Percentiles rank a stretch among this genome's conserved stretches.
Conservation (phyloP, 2,329 filamentous ascomycete genomes). For the Fusarium ambrosium region DNA sequence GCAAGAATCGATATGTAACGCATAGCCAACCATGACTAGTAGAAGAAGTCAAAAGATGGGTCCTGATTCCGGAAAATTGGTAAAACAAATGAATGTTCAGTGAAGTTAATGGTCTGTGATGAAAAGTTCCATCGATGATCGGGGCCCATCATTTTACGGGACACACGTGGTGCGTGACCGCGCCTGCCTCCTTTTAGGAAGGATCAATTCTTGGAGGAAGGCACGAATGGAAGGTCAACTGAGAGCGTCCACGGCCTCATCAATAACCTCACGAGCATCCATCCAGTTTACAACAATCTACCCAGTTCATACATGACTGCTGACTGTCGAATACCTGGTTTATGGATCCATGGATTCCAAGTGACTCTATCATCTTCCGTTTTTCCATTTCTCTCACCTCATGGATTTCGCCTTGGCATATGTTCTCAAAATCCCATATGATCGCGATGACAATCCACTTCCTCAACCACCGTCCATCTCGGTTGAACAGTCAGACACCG, state of each 20-base stretch:
- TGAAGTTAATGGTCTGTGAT: background rate
- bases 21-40: conserved; percentile 2
- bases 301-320: background rate
- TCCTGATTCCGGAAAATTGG: background rate
- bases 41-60: background rate
- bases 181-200: background rate
- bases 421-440: background rate
- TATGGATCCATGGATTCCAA: background rate
- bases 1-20: background rate
- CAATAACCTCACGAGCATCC: background rate
- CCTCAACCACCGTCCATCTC: background rate
- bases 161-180: background rate
- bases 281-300: background rate
- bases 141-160: background rate
- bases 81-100: background rate
- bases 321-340: background rate
- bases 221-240: conserved; percentile 1
- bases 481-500: background rate
- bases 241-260: background rate
- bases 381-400: background rate
- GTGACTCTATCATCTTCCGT: conserved; percentile 1
- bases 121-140: background rate
- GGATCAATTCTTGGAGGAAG: background rate
- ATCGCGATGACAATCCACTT: background rate
- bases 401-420: background rate